Conservation (phyloP, 2,329 filamentous ascomycete genomes). For the Bipolaris cookei region DNA sequence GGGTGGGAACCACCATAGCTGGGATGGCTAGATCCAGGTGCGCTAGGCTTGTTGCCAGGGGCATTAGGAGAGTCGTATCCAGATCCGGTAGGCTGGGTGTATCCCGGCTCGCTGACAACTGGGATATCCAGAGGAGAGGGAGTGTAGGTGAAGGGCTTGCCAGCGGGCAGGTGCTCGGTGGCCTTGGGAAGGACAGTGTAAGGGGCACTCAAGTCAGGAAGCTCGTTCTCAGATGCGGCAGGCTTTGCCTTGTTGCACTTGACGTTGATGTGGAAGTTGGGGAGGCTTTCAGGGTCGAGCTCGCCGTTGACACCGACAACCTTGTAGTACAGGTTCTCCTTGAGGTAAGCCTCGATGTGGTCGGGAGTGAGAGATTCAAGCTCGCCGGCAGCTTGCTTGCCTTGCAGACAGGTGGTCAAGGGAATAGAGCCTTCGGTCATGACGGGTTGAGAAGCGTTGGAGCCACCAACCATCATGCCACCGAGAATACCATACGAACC, state of each 20-base stretch:
- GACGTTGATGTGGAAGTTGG: conserved; percentile 45
- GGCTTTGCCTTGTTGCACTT: conserved; percentile 40
- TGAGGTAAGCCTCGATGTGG: conserved; percentile 44
- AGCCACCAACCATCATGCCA: conserved; percentile 30
- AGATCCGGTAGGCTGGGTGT: conserved; percentile 15
- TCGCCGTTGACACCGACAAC: conserved; percentile 43
- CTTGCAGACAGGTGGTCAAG: conserved; percentile 45
- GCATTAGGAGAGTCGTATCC: no score
- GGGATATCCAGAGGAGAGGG: conserved; percentile 29
- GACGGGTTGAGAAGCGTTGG: conserved; percentile 34
- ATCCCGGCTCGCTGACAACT: conserved; percentile 5
- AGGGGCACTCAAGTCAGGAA: conserved; percentile 39
- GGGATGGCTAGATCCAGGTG: not conserved
- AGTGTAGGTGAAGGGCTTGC: conserved; percentile 38
- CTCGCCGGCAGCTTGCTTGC: conserved; percentile 39
- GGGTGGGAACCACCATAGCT: conserved; percentile 25
- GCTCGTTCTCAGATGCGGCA: conserved; percentile 30
- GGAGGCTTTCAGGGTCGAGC: conserved; percentile 35
- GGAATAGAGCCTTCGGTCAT: conserved; percentile 44
- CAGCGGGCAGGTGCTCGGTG: conserved; percentile 38
- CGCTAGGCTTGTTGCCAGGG: conserved; percentile 6
- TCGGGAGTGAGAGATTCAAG: conserved; percentile 42
- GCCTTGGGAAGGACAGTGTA: conserved; percentile 36
- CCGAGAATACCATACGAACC: conserved; percentile 45
- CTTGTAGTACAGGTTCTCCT: conserved; percentile 45